Evolutionary conservation across 1,284 basidiomycete genomes (phyloP).

Genomic region (Boletellus deceptivus): DNA sequence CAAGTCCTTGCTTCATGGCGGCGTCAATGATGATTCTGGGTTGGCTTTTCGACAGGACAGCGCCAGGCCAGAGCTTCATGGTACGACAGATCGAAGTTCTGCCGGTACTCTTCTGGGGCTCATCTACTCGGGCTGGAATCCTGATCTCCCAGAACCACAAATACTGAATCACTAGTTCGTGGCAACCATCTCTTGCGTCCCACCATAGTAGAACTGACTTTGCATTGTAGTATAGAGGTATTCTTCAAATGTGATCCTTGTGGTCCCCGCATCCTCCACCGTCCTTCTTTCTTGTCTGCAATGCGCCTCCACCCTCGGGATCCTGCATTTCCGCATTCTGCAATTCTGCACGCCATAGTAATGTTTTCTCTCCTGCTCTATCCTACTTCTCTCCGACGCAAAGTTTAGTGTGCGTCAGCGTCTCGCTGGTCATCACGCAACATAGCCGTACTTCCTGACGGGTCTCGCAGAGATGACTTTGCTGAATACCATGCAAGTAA

Average conservation of each 20-base stretch:
- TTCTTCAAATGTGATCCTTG: constrained; percentile 85
- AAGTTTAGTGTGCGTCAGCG: constrained; percentile 74
- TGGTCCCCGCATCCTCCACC: constrained; percentile 73
- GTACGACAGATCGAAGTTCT: constrained; percentile 35
- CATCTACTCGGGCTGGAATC: constrained; percentile 75
- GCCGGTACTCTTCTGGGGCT: constrained; percentile 59
- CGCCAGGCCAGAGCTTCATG: constrained; percentile 49
- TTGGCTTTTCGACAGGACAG: constrained; percentile 42
- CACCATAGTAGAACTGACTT: constrained; percentile 1
- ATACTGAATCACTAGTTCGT: constrained; percentile 72
- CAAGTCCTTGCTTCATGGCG: constrained; percentile 3
- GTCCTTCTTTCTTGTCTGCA: constrained; percentile 73
- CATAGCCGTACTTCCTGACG: constrained; percentile 63
- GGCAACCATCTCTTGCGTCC: constrained; percentile 10
- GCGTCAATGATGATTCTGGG: constrained; percentile 7
- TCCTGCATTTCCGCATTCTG: constrained; percentile 75
- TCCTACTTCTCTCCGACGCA: constrained; percentile 15
- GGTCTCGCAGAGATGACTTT: constrained; percentile 72
- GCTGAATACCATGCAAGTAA: constrained; percentile 83
- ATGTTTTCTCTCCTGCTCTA: constrained; percentile 9
- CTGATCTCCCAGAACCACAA: constrained; percentile 71
- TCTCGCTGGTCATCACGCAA: constrained; percentile 77
- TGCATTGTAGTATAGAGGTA: constrained; percentile 58
- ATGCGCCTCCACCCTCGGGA: constrained; percentile 74
- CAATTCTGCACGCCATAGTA: constrained; percentile 80